phyloP scores from a whole-genome alignment of 805 yeast genomes.

The Cyberlindnera mississippiensis region DNA sequence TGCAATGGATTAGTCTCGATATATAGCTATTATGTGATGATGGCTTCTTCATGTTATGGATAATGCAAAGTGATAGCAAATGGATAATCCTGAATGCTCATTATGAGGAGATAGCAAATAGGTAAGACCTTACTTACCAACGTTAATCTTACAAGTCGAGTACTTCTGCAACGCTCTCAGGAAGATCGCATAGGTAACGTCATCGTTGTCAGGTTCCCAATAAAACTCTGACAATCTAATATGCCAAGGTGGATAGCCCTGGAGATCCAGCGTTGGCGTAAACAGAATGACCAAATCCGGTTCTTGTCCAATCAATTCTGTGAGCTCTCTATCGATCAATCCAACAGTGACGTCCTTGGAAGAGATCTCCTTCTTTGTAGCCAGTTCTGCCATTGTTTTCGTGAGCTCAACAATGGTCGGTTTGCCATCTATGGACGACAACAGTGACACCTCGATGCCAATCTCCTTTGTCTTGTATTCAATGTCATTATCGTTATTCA shows the following conservation, averaged over 20 bases:
- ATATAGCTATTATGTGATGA: too few relatives aligned
- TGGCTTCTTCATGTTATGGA: too few relatives aligned
- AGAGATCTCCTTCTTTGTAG: constrained; percentile 54
- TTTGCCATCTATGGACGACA: constrained; percentile 81
- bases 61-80: too few relatives aligned
- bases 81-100: too few relatives aligned
- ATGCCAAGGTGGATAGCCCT: constrained; percentile 99
- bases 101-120: too few relatives aligned
- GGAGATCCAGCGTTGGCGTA: constrained; percentile 83
- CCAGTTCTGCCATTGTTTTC: constrained; percentile 76
- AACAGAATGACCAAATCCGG: constrained; percentile 86
- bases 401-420: constrained; percentile 87
- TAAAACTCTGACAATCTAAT: constrained; percentile 84
- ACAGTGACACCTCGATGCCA: constrained; percentile 60
- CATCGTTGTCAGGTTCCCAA: constrained; percentile 83
- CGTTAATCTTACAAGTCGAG: constrained; percentile 78
- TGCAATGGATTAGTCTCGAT: too few relatives aligned
- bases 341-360: constrained; percentile 68
- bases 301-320: constrained; percentile 79
- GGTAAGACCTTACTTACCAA: constrained; percentile 60
- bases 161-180: constrained; percentile 71
- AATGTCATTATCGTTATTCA: constrained; percentile 31
- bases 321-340: constrained; percentile 68
- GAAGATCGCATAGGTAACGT: constrained; percentile 79
- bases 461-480: constrained; percentile 32